Evolutionary conservation across 352 stramenopile genomes (phyloP).

Genomic region (Saprolegnia diclina): DNA sequence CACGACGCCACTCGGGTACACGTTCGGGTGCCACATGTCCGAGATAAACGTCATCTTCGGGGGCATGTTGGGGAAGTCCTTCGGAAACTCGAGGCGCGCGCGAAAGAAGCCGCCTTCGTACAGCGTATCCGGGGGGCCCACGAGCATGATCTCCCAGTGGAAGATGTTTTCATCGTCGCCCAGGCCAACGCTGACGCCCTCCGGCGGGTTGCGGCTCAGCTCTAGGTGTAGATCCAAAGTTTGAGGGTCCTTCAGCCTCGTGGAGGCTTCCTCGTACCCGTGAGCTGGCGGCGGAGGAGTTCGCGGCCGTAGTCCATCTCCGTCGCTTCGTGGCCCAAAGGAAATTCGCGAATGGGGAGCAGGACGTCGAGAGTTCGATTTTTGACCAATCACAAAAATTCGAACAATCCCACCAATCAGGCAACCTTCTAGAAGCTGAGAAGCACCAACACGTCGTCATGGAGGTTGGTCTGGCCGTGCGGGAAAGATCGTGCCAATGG

Average conservation of each 20-base stretch:
- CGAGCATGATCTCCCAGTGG: slow-evolving; percentile 98
- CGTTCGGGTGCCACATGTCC: slow-evolving; percentile 99
- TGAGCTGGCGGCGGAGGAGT: slow-evolving; percentile 26
- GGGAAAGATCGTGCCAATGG: no score
- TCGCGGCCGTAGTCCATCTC: slow-evolving; percentile 25
- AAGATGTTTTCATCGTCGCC: slow-evolving; percentile 98
- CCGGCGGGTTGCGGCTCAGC: slow-evolving; percentile 97
- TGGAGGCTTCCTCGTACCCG: slow-evolving; percentile 1
- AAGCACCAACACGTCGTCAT: no score
- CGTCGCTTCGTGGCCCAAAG: not conserved
- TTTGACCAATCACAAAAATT: slow-evolving; percentile 1
- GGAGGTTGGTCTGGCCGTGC: no score
- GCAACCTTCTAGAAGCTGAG: not conserved
- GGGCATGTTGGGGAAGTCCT: slow-evolving; percentile 98
- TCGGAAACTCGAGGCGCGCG: slow-evolving; percentile 94
- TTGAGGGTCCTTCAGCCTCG: not conserved
- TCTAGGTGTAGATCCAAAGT: slow-evolving; percentile 60
- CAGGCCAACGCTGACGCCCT: slow-evolving; percentile 97
- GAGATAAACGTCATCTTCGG: slow-evolving; percentile 98
- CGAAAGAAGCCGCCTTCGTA: slow-evolving; percentile 99
- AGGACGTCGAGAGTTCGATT: not conserved
- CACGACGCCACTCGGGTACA: slow-evolving; percentile 97
- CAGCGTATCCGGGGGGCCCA: slow-evolving; percentile 91
- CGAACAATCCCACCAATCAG: not conserved
- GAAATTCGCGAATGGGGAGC: not conserved